Evolutionary conservation across 164 flowering plant species (phyloP), one percentile per base, ranked within the genome.

Genomic region (Euptelea pleiosperma): DNA sequence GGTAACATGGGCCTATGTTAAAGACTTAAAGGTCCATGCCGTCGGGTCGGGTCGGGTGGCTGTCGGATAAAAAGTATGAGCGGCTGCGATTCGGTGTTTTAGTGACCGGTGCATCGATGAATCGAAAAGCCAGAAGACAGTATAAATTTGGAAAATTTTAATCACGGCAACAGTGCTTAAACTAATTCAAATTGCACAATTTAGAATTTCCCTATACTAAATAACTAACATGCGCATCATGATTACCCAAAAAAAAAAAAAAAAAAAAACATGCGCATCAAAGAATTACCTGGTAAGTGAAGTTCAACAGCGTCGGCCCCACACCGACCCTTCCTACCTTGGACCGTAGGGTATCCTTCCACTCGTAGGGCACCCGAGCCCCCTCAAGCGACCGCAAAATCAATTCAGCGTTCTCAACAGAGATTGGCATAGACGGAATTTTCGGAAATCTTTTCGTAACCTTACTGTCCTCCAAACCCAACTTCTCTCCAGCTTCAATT

Each of bases 401-500:
- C 56, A 28, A 28, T 56, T 64, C 75, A 34, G 97, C 99, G 35
- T 67, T 73, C 57, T 72, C 72, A 24, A 52, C 57, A 12, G 99
- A 85, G 12, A 93, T 67, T 36, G 99, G 97, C 77, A 86, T 36
- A 2, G 99, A 93, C 11, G 92, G 96, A 48, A 93, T 79, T 44
- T 46, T 70, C 0, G 97, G 96, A 55, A 90, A 84, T 50, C 83
- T 74, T 42, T 53, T 45, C 34, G 8, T 44, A 41, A 83, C 92
- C 63, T 68, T 67, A n/a, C 30, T 44, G 21, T 83, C 88, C 31
- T 68, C 75, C 64, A 57, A n/a, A 9, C 62, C 70, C 57, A 90
- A 61, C 46, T 67, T 78, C 80, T 89, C 97, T 0, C 86, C 89
- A n/a, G 77, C 87, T 6, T 64, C 73, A 19, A 66, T 73, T n/a